Evolutionary conservation across 345 rosid species (phyloP).

Genomic region (Camelina laxa): DNA sequence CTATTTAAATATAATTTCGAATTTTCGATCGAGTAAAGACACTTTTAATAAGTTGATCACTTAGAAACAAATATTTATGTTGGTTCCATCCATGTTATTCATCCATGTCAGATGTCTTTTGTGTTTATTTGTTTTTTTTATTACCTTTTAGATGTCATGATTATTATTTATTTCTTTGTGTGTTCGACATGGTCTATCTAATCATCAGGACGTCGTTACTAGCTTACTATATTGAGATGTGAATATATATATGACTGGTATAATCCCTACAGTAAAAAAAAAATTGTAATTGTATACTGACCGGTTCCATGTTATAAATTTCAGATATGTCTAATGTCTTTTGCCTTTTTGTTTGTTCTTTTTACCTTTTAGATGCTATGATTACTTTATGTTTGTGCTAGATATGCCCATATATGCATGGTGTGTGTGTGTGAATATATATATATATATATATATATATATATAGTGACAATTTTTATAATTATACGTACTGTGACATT

Average conservation of each 20-base stretch:
- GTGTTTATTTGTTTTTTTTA: background rate
- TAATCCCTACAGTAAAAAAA: background rate
- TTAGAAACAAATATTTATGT: slow-evolving; percentile 16
- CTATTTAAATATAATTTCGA: slow-evolving; percentile 1
- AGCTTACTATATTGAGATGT: background rate
- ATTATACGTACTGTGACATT: too few relatives aligned
- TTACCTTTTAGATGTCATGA: slow-evolving; percentile 20
- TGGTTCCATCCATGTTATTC: slow-evolving; percentile 33
- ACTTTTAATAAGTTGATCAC: slow-evolving; percentile 18
- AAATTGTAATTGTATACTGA: background rate
- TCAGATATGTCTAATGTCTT: background rate
- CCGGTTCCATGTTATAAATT: background rate
- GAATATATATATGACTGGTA: background rate
- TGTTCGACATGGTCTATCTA: slow-evolving; percentile 4
- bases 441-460: too few relatives aligned
- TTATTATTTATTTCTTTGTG: background rate
- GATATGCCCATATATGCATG: background rate
- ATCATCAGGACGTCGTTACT: slow-evolving; percentile 29
- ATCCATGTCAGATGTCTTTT: slow-evolving; percentile 20
- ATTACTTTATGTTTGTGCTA: background rate
- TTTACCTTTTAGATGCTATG: background rate
- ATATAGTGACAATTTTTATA: background rate
- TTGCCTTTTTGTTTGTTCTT: background rate
- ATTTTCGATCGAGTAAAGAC: background rate
- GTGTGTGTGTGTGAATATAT: too few relatives aligned